phyloP scores from a whole-genome alignment of 768 basidiomycete species.

The Lactarius hengduanensis region DNA sequence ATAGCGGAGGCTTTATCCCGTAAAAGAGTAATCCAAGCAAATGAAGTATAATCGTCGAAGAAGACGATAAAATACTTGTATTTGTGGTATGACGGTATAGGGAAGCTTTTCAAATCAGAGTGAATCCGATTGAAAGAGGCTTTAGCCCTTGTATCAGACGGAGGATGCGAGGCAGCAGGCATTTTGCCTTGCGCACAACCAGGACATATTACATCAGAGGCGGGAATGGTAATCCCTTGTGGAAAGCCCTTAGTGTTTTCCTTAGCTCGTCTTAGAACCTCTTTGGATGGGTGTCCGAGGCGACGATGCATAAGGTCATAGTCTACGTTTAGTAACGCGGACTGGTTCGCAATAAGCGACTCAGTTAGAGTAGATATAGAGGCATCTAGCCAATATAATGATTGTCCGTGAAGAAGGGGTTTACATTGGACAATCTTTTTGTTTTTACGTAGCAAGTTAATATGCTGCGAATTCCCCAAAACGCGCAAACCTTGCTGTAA shows the following conservation, averaged over 20 bases:
- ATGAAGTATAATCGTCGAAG: neutral
- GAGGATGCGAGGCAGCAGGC: neutral
- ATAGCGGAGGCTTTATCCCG: neutral
- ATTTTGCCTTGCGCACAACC: neutral
- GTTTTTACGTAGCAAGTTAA: too few relatives aligned
- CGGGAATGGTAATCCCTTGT: neutral
- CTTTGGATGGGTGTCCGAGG: neutral
- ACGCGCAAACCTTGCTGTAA: neutral
- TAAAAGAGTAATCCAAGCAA: neutral
- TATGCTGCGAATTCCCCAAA: neutral
- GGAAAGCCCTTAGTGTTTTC: neutral
- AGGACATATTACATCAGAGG: neutral
- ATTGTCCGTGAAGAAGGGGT: too few relatives aligned
- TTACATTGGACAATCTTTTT: too few relatives aligned
- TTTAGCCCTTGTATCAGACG: neutral
- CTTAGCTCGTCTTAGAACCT: neutral
- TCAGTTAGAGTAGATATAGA: neutral
- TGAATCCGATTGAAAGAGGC: neutral
- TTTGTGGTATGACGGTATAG: neutral
- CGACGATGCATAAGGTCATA: neutral
- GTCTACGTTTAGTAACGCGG: too few relatives aligned
- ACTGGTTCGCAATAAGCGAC: too few relatives aligned
- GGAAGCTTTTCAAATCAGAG: neutral
- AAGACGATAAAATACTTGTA: constrained; percentile 3
- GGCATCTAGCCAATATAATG: neutral